These are phyloP conservation scores for Pyrenochaeta sp. DNA, from an alignment of 2,329 filamentous ascomycete species.

Conservation along the genomic window DNA sequence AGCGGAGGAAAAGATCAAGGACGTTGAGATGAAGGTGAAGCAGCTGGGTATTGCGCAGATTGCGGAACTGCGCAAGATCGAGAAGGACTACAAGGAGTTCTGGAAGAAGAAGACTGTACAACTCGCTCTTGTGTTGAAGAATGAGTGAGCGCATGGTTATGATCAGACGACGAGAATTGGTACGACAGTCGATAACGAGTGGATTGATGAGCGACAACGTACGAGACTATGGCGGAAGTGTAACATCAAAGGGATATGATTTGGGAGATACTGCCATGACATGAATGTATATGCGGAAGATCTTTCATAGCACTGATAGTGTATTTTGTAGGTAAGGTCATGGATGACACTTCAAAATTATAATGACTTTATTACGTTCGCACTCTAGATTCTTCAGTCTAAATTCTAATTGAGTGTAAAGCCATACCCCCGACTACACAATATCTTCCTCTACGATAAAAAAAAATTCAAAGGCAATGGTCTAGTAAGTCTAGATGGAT, in stretches of 20 bases:
- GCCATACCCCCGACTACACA: neutral
- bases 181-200: too few species aligned
- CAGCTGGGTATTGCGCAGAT: slow-evolving; percentile 31
- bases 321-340: too few species aligned
- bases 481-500: slow-evolving; percentile 42
- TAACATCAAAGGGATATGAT: neutral
- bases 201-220: neutral
- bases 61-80: slow-evolving; percentile 26
- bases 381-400: neutral
- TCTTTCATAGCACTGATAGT: too few species aligned
- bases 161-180: neutral
- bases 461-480: slow-evolving; percentile 12
- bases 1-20: slow-evolving; percentile 17
- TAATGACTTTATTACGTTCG: neutral
- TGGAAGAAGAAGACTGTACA: slow-evolving; percentile 37
- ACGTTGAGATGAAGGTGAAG: slow-evolving; percentile 23
- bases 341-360: too few species aligned
- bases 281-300: too few species aligned
- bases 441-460: slow-evolving; percentile 5
- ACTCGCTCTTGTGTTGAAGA: slow-evolving; percentile 19
- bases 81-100: slow-evolving; percentile 32
- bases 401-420: neutral
- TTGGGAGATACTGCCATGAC: neutral
- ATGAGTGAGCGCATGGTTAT: slow-evolving; percentile 19
- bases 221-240: neutral